phyloP scores from a whole-genome alignment of 73 alveolate species.

The Paramecium pentaurelia region DNA sequence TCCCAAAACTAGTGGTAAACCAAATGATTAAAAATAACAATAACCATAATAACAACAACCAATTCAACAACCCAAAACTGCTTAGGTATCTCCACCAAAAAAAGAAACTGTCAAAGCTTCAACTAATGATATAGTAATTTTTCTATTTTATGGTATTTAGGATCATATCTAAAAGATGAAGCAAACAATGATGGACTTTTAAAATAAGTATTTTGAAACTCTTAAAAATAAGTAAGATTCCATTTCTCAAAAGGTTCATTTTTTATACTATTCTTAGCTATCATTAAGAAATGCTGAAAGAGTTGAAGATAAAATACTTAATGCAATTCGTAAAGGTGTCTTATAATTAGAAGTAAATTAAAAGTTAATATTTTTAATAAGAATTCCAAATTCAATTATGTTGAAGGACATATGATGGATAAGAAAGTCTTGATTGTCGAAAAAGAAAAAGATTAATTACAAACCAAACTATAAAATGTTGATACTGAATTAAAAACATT shows the following conservation, averaged over 20 bases:
- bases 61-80: neutral
- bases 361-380: neutral
- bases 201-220: slow-evolving; percentile 36
- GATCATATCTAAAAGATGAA: slow-evolving; percentile 18
- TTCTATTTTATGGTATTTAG: neutral
- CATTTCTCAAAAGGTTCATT: neutral
- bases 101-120: slow-evolving; percentile 11
- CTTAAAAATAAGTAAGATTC: neutral
- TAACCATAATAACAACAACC: neutral
- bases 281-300: slow-evolving; percentile 41
- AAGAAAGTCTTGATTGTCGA: slow-evolving; percentile 38
- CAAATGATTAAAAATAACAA: neutral
- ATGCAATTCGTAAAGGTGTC: slow-evolving; percentile 44
- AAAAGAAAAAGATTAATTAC: slow-evolving; percentile 16
- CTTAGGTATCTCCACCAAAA: neutral
- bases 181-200: slow-evolving; percentile 21
- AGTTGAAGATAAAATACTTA: slow-evolving; percentile 35
- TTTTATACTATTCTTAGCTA: neutral
- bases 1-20: neutral
- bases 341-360: neutral
- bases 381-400: slow-evolving; percentile 44
- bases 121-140: neutral
- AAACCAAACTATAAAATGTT: slow-evolving; percentile 18
- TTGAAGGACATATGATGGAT: slow-evolving; percentile 49
- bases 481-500: slow-evolving; percentile 21